Percentiles rank a stretch among this genome's conserved stretches.
Evolutionary conservation across 2,329 filamentous ascomycete genomes (phyloP).

Genomic region (Cryphonectria nitschkei): DNA sequence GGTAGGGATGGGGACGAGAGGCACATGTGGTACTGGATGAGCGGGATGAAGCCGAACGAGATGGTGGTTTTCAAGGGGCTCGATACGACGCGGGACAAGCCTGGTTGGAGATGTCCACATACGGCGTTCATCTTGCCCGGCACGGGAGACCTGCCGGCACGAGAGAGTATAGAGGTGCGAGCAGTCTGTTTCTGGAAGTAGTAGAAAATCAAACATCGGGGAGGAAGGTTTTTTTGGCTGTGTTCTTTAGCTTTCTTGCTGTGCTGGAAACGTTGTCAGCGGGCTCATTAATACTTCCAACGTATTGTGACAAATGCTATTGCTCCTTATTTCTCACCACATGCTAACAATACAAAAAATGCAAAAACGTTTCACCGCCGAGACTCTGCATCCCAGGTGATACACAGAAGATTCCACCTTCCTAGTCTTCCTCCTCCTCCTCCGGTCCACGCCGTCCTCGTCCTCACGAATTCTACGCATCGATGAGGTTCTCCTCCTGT

Average conservation of each 20-base stretch:
- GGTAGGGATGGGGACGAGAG: neutral
- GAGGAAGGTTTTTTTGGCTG: neutral
- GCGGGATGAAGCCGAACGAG: conserved; percentile 54
- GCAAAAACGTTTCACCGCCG: conserved; percentile 22
- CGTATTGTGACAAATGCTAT: conserved; percentile 24
- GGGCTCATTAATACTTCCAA: neutral
- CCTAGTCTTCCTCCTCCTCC: neutral
- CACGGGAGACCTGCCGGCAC: conserved; percentile 1
- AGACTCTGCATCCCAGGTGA: conserved; percentile 15
- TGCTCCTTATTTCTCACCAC: conserved; percentile 21
- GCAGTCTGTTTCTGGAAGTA: conserved; percentile 19
- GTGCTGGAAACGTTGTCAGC: neutral
- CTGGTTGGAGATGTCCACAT: conserved; percentile 29
- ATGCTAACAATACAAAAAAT: conserved; percentile 28
- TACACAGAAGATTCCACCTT: conserved; percentile 1
- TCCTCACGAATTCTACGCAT: conserved; percentile 35
- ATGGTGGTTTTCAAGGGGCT: conserved; percentile 65
- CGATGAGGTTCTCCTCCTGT: conserved; percentile 43
- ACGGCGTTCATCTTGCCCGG: conserved; percentile 33
- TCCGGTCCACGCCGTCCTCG: neutral
- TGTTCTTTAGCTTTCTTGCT: neutral
- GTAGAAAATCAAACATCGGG: neutral
- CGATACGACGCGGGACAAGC: conserved; percentile 47
- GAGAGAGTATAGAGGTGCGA: conserved; percentile 22
- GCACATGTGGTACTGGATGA: conserved; percentile 54